A percentile compares a stretch with the other conserved stretches of the same genome.
Conservation (phyloP, 331 rosid species). For the Acacia concinna region DNA sequence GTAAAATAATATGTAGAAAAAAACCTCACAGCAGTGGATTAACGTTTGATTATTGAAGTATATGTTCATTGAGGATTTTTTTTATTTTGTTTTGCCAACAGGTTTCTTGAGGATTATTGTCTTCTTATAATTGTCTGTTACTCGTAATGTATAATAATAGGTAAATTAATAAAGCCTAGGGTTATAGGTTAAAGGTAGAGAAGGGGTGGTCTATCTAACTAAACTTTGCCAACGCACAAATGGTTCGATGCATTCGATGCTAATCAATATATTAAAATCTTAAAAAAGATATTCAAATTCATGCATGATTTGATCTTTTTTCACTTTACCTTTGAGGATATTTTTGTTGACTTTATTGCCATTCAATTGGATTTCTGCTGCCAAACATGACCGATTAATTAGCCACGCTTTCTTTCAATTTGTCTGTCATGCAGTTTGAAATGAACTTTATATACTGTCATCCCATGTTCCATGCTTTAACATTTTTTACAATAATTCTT, state of each 20-base stretch:
- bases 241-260: not conserved
- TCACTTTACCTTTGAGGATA: not conserved
- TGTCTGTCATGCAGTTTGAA: not conserved
- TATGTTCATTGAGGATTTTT: not conserved
- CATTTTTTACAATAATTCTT: not conserved
- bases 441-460: not conserved
- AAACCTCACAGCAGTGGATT: not conserved
- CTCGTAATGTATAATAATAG: not conserved
- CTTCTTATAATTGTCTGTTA: not conserved
- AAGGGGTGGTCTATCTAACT: not conserved
- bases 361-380: not conserved
- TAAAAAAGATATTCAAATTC: not conserved
- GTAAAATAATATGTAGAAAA: not conserved
- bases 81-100: not conserved
- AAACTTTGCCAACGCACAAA: not conserved
- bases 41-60: not conserved
- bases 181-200: not conserved
- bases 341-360: conserved; percentile 2
- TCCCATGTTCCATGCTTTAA: not conserved
- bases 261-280: not conserved
- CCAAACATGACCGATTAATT: not conserved
- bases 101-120: not conserved
- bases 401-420: not conserved
- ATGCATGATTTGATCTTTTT: not conserved
- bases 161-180: not conserved